phyloP scores from a whole-genome alignment of 305 asterid genomes.

The Fraxinus velutina region DNA sequence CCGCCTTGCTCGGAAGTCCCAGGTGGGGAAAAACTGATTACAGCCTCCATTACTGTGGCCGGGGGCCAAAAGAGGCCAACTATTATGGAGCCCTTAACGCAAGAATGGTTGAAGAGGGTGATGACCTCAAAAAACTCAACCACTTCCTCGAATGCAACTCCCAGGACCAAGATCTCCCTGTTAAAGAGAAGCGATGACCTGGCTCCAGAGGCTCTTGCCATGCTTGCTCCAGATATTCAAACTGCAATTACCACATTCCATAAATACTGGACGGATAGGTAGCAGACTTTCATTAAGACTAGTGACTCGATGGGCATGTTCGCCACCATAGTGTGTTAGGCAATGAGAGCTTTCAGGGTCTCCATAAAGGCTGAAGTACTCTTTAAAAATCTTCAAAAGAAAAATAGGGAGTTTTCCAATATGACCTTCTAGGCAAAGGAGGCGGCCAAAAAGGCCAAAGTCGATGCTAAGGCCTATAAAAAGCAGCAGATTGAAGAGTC shows the following conservation, averaged over 20 bases:
- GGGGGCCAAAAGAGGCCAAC: background rate
- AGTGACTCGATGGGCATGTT: background rate
- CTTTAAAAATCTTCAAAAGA: no score
- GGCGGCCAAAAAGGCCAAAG: background rate
- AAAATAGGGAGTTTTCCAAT: background rate
- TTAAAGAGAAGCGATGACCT: background rate
- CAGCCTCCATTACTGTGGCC: background rate
- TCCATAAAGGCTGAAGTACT: background rate
- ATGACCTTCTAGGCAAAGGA: background rate
- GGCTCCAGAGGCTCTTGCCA: background rate
- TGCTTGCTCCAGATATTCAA: background rate
- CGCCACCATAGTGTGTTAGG: background rate
- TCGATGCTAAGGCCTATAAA: background rate
- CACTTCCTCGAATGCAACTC: background rate
- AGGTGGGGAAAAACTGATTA: background rate
- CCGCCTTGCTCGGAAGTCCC: background rate
- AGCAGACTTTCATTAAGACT: background rate
- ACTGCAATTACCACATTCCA: background rate
- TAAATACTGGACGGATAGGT: background rate
- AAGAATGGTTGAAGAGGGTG: background rate
- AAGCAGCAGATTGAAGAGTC: background rate
- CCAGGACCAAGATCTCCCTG: background rate
- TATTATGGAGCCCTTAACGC: background rate
- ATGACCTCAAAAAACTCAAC: background rate
- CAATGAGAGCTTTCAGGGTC: background rate